Conservation (phyloP, 352 stramenopile species). For the Phytopythium vexans region DNA sequence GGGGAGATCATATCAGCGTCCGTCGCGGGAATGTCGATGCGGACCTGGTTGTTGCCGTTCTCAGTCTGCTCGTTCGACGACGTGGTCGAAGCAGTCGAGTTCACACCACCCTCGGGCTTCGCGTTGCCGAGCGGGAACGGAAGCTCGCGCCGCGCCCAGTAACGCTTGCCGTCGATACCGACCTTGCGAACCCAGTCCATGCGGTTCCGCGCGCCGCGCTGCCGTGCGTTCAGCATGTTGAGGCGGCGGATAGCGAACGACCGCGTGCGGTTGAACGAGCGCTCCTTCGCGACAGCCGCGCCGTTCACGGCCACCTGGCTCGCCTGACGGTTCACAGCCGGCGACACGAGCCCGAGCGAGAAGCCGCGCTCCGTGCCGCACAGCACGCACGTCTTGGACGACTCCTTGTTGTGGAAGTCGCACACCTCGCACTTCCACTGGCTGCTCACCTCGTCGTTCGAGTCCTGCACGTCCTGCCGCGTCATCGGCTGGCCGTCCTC, state of each 20-base stretch:
- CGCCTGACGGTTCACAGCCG: conserved; percentile 8
- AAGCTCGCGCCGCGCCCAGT: conserved; percentile 77
- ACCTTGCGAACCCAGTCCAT: conserved; percentile 86
- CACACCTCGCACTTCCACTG: conserved; percentile 89
- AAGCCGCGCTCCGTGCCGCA: conserved; percentile 84
- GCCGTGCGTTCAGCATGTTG: conserved; percentile 83
- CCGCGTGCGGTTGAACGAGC: conserved; percentile 81
- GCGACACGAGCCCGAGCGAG: conserved; percentile 59
- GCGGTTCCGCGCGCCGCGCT: conserved; percentile 75
- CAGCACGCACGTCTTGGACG: conserved; percentile 66
- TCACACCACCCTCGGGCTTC: conserved; percentile 19
- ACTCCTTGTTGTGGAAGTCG: conserved; percentile 88
- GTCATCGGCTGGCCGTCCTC: conserved; percentile 86
- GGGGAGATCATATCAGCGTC: conserved; percentile 46
- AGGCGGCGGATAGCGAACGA: conserved; percentile 86
- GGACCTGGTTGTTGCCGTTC: conserved; percentile 6
- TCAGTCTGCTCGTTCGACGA: conserved; percentile 9
- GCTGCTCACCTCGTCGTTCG: conserved; percentile 68
- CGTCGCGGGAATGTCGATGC: conserved; percentile 38
- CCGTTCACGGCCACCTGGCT: conserved; percentile 29
- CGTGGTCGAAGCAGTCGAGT: conserved; percentile 7
- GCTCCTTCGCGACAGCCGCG: conserved; percentile 40
- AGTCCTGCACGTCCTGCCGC: conserved; percentile 82
- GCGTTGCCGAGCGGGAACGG: conserved; percentile 39
- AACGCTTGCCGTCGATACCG: conserved; percentile 75